These are phyloP conservation scores for Saccharomyces pastorianus DNA, from an alignment of 1,139 yeast genomes.

Conservation along the genomic window DNA sequence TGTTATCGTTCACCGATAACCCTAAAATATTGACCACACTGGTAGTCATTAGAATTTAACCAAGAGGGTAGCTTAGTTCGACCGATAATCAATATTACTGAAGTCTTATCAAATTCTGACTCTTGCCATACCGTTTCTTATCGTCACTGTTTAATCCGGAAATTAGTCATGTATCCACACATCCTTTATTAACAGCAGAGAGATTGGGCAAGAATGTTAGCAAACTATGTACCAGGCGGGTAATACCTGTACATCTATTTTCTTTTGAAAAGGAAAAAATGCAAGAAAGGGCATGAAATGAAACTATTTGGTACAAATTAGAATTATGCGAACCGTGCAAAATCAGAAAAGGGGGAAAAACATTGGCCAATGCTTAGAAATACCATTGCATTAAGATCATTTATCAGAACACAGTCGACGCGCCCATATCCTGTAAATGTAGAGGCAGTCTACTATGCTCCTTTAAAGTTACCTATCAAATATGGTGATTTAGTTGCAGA, in stretches of 20 bases:
- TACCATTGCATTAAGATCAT: slow-evolving; percentile 22
- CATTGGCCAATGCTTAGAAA: neutral
- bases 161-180: neutral
- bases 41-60: neutral
- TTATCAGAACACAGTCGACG: slow-evolving; percentile 29
- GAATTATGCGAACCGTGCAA: neutral
- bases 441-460: slow-evolving; percentile 73
- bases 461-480: slow-evolving; percentile 58
- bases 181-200: neutral
- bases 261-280: neutral
- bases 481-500: slow-evolving; percentile 70
- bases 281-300: neutral
- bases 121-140: neutral
- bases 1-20: neutral
- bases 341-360: neutral
- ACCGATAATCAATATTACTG: neutral
- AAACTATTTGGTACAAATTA: neutral
- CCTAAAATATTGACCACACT: neutral
- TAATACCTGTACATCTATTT: neutral
- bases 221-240: neutral
- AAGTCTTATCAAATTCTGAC: neutral
- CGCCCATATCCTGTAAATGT: slow-evolving; percentile 77
- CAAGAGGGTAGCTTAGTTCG: neutral
- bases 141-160: neutral
- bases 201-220: neutral